Base-by-base conservation (phyloP, 176 grass and related monocot genomes). In the Luzula sylvatica region DNA sequence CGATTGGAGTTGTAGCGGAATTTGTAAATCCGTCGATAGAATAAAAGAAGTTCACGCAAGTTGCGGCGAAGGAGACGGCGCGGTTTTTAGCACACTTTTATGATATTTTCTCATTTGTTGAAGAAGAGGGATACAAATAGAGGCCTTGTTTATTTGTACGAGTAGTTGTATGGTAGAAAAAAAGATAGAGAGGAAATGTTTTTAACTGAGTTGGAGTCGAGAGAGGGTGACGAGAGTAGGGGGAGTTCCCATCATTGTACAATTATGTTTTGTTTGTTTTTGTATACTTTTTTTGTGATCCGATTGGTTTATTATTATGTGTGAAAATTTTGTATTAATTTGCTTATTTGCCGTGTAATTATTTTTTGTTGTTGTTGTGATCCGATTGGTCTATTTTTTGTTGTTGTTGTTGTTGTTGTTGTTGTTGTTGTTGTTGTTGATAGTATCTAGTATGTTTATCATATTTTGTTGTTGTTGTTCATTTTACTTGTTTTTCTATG, bases 1-100 rank as follows among this genome's bases (percentile, higher is more conserved):
- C 16, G 89, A 95, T 20, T 95, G 89, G 89, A 79, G 52, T 45
- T 95, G 89, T 66, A 95, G 83, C 40, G 89, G 89, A 11, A 82
- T 95, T 60, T 95, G 89, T 80, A 88, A 82, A 17, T 82, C 89
- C 3, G 89, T 88, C 1, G 89, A 95, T 52, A 78, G 74, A 65
- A 52, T 95, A 58, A 82, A 78, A 41, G 65, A 88, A 15, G 83
- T 95, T 60, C 88, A 95, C 46, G 39, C 29, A 13, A 74, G 69
- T 43, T 95, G 88, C 15, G 58, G 89, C 12, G 89, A 95, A 82
- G 89, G 89, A 35, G 80, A 88, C 11, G 84, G 79, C 12, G 79
- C 76, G 2, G 76, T 85, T 61, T 95, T 81, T 69, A 86, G 89
- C 48, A 67, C 77, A 38, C 69, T 76, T 12, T 80, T 88, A 53